Conservation (phyloP, 2,329 filamentous ascomycete species). For the Alternaria consortialis region DNA sequence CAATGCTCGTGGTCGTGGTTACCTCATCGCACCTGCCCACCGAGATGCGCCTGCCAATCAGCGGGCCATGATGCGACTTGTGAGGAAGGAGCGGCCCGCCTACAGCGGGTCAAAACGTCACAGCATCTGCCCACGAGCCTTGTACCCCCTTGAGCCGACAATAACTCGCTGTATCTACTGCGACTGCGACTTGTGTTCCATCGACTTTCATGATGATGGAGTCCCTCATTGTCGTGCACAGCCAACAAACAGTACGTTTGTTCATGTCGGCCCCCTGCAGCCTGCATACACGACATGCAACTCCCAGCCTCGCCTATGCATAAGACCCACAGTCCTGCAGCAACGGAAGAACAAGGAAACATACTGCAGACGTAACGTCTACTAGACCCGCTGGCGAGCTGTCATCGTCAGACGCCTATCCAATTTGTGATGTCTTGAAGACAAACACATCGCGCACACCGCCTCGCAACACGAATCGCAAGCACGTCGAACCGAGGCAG, state of each 20-base stretch:
- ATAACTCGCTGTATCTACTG: background rate
- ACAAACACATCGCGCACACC: slow-evolving; percentile 4
- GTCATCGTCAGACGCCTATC: slow-evolving; percentile 3
- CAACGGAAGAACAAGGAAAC: slow-evolving; percentile 4
- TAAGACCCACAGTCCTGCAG: slow-evolving; percentile 4
- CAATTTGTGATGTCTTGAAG: background rate
- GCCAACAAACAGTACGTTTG: slow-evolving; percentile 4
- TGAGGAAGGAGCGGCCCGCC: slow-evolving; percentile 22
- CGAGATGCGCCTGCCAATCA: slow-evolving; percentile 23
- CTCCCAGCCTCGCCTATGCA: slow-evolving; percentile 15
- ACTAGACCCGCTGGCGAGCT: background rate
- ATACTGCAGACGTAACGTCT: background rate
- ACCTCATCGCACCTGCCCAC: slow-evolving; percentile 20
- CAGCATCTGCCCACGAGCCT: slow-evolving; percentile 5
- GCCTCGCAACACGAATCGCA: slow-evolving; percentile 4
- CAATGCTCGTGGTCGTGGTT: slow-evolving; percentile 10
- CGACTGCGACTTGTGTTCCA: background rate
- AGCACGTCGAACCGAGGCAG: background rate
- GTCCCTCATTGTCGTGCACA: background rate
- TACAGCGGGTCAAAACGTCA: slow-evolving; percentile 15
- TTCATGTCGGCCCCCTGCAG: slow-evolving; percentile 17
- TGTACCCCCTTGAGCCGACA: background rate
- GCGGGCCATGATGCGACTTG: slow-evolving; percentile 4
- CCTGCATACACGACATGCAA: slow-evolving; percentile 15
- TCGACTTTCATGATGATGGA: background rate